phyloP scores from a whole-genome alignment of 148 eudicot species.

The Rhododendron mucronatum region DNA sequence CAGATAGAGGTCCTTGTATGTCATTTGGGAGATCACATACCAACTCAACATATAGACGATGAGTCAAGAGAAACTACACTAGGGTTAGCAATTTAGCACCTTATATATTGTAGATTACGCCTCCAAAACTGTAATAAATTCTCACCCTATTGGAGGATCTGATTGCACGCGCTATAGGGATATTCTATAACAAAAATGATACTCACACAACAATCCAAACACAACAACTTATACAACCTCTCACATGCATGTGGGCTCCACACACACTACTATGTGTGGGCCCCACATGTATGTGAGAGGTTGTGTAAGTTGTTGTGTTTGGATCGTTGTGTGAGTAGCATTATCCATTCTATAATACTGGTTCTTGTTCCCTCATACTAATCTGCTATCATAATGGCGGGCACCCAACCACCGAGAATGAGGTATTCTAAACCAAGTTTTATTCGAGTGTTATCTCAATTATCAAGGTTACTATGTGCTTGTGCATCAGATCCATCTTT shows the following conservation, averaged over 20 bases:
- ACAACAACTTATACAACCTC: too few relatives aligned
- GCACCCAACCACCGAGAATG: neutral
- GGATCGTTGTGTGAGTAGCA: too few relatives aligned
- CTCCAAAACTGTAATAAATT: neutral
- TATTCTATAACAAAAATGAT: neutral
- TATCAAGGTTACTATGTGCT: neutral
- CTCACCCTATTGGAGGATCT: neutral
- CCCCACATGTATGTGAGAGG: too few relatives aligned
- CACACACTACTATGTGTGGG: too few relatives aligned
- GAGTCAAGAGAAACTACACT: neutral
- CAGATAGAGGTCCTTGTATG: neutral
- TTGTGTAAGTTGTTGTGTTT: too few relatives aligned
- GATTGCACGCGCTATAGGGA: neutral
- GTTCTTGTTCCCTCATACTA: neutral
- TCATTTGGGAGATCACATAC: neutral
- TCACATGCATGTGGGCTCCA: too few relatives aligned
- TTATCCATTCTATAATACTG: neutral
- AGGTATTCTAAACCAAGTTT: neutral
- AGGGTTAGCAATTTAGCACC: neutral
- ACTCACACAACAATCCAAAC: too few relatives aligned
- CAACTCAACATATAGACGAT: neutral
- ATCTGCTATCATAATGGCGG: neutral
- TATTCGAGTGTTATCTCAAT: neutral
- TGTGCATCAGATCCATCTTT: too few relatives aligned
- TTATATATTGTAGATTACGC: neutral